phyloP scores from a whole-genome alignment of 352 stramenopile species.

The Pythium apleroticum region DNA sequence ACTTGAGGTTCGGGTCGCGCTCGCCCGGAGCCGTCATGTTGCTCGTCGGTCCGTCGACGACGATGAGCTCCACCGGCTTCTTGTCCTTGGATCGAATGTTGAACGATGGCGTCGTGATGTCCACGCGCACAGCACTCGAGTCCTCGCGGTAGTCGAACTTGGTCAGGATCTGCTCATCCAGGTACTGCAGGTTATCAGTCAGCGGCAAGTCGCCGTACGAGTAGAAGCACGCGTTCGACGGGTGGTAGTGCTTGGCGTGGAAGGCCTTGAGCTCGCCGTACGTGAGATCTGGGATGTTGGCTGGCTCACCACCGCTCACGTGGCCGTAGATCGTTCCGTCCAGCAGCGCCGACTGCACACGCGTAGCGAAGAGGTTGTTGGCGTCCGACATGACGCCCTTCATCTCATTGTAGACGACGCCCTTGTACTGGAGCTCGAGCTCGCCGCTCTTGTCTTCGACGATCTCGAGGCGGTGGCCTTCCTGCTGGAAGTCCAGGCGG shows the following conservation, averaged over 20 bases:
- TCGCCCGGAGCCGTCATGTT: slow-evolving; percentile 48
- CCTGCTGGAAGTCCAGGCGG: slow-evolving; percentile 75
- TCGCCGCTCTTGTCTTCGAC: slow-evolving; percentile 36
- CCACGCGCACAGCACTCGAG: slow-evolving; percentile 50
- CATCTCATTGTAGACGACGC: slow-evolving; percentile 99
- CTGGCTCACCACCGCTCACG: slow-evolving; percentile 76
- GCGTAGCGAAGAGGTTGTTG: slow-evolving; percentile 91
- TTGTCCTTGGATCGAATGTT: slow-evolving; percentile 33
- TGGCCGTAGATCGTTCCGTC: slow-evolving; percentile 85
- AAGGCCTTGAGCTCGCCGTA: slow-evolving; percentile 81
- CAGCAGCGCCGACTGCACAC: slow-evolving; percentile 92
- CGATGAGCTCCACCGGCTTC: slow-evolving; percentile 27
- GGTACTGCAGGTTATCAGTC: slow-evolving; percentile 68
- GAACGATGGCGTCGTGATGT: slow-evolving; percentile 36
- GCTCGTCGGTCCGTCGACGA: slow-evolving; percentile 55
- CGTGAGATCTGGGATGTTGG: slow-evolving; percentile 67
- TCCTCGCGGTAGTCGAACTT: slow-evolving; percentile 63
- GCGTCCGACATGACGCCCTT: slow-evolving; percentile 97
- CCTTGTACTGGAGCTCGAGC: slow-evolving; percentile 70
- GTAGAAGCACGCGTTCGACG: slow-evolving; percentile 89
- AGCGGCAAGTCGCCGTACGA: slow-evolving; percentile 88
- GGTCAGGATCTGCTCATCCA: slow-evolving; percentile 66
- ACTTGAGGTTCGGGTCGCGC: slow-evolving; percentile 76
- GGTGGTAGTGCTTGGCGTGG: slow-evolving; percentile 86
- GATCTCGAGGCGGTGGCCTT: slow-evolving; percentile 77